Conservation (phyloP, 257 asterid species). For the Solanum boliviense region DNA sequence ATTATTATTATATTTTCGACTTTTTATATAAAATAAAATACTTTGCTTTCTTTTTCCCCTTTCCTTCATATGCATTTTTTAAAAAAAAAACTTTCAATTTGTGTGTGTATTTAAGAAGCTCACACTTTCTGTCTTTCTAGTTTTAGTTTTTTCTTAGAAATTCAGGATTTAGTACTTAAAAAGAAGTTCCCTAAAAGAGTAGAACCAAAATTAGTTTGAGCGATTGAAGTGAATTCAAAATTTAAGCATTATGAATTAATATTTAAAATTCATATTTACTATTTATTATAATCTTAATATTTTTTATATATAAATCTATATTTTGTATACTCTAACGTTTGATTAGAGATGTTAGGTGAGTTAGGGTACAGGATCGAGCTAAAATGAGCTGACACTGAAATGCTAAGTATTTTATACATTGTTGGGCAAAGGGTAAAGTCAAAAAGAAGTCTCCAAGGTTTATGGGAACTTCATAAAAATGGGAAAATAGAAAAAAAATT, state of each 20-base stretch:
- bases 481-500: background rate
- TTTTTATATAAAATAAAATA: background rate
- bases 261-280: background rate
- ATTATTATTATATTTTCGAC: background rate
- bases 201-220: background rate
- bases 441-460: background rate
- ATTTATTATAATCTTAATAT: no score
- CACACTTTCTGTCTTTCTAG: slow-evolving; percentile 17
- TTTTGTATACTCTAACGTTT: slow-evolving; percentile 4
- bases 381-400: slow-evolving; percentile 9
- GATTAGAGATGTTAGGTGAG: background rate
- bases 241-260: background rate
- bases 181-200: slow-evolving; percentile 7
- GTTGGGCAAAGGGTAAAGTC: background rate
- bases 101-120: slow-evolving; percentile 6
- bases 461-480: background rate
- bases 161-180: slow-evolving; percentile 14
- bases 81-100: background rate
- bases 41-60: background rate
- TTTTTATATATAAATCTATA: background rate
- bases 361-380: background rate
- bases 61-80: background rate
- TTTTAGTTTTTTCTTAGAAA: slow-evolving; percentile 26
- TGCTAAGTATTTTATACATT: background rate
- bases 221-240: background rate